Percentiles rank a stretch among this genome's conserved stretches.
Evolutionary conservation across 2,329 filamentous ascomycete genomes (phyloP).

Genomic region (Exserohilum turcica): DNA sequence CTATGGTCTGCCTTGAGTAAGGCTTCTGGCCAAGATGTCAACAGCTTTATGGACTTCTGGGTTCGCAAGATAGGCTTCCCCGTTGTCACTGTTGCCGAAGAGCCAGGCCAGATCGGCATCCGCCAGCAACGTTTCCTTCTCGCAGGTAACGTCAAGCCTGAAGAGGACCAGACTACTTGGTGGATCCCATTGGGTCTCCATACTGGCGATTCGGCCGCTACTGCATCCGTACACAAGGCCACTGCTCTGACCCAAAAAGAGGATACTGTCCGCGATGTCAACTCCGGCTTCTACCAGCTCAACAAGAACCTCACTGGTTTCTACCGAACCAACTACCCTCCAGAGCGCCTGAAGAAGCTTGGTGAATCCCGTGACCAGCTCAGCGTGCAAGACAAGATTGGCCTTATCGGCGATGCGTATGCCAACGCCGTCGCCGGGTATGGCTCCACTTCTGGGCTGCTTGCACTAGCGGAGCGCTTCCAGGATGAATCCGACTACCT

Average conservation of each 20-base stretch:
- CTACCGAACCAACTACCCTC: slow-evolving; percentile 92
- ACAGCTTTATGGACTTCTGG: slow-evolving; percentile 89
- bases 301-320: slow-evolving; percentile 89
- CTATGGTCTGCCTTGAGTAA: slow-evolving; percentile 88
- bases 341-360: slow-evolving; percentile 79
- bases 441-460: slow-evolving; percentile 77
- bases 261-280: slow-evolving; percentile 74
- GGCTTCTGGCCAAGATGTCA: slow-evolving; percentile 85
- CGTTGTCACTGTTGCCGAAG: slow-evolving; percentile 82
- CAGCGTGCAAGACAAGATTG: slow-evolving; percentile 87
- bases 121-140: slow-evolving; percentile 89
- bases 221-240: slow-evolving; percentile 65
- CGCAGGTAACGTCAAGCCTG: slow-evolving; percentile 85
- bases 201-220: slow-evolving; percentile 63
- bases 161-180: slow-evolving; percentile 92
- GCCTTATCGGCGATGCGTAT: slow-evolving; percentile 85
- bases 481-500: slow-evolving; percentile 80
- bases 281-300: slow-evolving; percentile 87
- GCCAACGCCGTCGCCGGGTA: slow-evolving; percentile 88
- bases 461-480: slow-evolving; percentile 87
- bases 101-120: slow-evolving; percentile 78
- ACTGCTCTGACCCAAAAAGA: slow-evolving; percentile 76
- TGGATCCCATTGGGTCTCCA: slow-evolving; percentile 91
- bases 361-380: slow-evolving; percentile 76
- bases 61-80: slow-evolving; percentile 96